Percentiles rank a stretch among this genome's conserved stretches.
Evolutionary conservation across 208 protist genomes (phyloP).

Genomic region (Acanthamoeba rhysodes): DNA sequence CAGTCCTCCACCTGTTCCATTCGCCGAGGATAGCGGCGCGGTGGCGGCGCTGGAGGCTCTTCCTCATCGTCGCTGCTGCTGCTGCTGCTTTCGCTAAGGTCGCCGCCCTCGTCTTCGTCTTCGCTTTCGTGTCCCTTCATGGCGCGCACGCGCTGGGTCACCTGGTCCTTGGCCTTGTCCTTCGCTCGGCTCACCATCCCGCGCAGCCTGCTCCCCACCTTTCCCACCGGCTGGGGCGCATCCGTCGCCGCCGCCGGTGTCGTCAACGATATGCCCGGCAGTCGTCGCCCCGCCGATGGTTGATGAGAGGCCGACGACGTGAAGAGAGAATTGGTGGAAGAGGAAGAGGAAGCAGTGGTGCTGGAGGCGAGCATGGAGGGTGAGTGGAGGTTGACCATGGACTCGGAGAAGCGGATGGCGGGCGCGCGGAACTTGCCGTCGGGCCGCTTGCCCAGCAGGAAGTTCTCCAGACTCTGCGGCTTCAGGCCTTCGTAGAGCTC

Average conservation of each 20-base stretch:
- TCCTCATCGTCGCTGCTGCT: too few relatives aligned
- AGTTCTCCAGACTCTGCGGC: not conserved
- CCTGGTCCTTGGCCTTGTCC: constrained; percentile 37
- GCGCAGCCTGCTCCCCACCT: not conserved
- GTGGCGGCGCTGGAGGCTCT: not conserved
- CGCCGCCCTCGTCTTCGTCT: not conserved
- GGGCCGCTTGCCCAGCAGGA: constrained; percentile 42
- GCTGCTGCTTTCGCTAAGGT: not conserved
- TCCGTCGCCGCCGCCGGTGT: not conserved
- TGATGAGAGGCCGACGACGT: not conserved
- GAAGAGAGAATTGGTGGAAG: not conserved
- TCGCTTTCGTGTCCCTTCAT: not conserved
- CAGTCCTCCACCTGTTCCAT: not conserved
- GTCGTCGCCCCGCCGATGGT: not conserved
- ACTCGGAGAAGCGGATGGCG: constrained; percentile 35
- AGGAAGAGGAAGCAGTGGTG: not conserved
- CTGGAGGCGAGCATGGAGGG: not conserved
- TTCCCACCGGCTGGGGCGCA: not conserved
- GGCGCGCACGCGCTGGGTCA: not conserved
- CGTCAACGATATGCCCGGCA: not conserved
- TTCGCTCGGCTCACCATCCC: constrained; percentile 14
- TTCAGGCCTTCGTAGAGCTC: not conserved
- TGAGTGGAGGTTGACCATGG: not conserved
- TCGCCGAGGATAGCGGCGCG: too few relatives aligned
- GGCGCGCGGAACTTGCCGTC: constrained; percentile 27